Conservation (phyloP, 169 alveolate genomes). For the Pseudocohnilembus persalinus region DNA sequence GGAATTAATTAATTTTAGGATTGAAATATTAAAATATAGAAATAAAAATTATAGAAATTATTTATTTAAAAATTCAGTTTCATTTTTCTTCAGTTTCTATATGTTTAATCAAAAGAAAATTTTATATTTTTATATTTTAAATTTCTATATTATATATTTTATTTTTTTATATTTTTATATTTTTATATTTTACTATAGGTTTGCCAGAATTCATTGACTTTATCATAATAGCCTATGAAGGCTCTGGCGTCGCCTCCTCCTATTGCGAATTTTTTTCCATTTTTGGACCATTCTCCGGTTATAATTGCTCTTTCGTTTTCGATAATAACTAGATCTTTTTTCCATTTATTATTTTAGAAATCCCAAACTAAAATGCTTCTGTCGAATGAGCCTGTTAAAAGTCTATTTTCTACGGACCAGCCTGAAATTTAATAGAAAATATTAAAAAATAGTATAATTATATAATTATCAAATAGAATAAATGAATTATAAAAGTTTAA, state of each 20-base stretch:
- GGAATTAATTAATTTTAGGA: neutral
- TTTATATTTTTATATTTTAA: no score
- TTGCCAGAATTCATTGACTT: constrained; percentile 37
- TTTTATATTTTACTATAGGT: neutral
- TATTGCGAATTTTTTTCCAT: constrained; percentile 42
- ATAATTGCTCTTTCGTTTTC: constrained; percentile 23
- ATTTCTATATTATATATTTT: no score
- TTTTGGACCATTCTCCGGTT: constrained; percentile 34
- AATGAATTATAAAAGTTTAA: no score
- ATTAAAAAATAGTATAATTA: no score
- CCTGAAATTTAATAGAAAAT: neutral
- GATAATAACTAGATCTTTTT: constrained; percentile 31
- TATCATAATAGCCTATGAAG: constrained; percentile 35
- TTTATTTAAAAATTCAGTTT: no score
- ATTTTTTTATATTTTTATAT: no score
- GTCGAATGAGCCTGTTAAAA: constrained; percentile 33
- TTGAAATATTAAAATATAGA: neutral
- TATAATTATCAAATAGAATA: no score
- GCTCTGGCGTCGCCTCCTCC: constrained; percentile 30
- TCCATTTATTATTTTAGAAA: constrained; percentile 23
- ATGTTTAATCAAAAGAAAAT: no score
- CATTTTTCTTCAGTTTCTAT: no score
- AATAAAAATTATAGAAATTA: no score
- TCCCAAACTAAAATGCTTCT: constrained; percentile 38
- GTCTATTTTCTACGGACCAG: constrained; percentile 35